Conservation (phyloP, 2,329 filamentous ascomycete species). For the Ophiostoma populinum region DNA sequence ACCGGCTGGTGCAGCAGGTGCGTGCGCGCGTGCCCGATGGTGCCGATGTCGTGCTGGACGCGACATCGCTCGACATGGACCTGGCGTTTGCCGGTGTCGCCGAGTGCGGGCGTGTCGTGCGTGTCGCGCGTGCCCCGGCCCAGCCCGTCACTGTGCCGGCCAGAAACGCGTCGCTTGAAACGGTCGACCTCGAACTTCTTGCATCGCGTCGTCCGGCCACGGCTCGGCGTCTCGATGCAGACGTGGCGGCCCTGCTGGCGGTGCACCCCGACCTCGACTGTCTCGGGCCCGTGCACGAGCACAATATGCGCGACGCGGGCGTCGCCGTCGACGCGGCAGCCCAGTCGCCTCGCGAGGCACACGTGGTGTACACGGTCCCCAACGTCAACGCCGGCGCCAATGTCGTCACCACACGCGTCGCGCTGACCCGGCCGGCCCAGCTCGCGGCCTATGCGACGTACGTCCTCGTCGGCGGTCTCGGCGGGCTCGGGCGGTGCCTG, state of each 20-base stretch:
- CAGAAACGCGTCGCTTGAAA: conserved; percentile 12
- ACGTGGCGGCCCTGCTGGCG: conserved; percentile 6
- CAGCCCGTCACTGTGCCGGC: background rate
- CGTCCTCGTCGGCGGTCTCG: conserved; percentile 37
- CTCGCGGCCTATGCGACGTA: conserved; percentile 24
- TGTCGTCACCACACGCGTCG: conserved; percentile 1
- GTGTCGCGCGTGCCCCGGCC: conserved; percentile 1
- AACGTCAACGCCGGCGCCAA: conserved; percentile 1
- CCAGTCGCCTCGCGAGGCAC: too few species aligned
- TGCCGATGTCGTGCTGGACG: conserved; percentile 29
- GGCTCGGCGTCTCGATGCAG: conserved; percentile 5
- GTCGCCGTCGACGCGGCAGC: too few species aligned
- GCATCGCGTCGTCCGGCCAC: conserved; percentile 1
- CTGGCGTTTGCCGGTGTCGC: conserved; percentile 17
- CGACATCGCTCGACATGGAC: conserved; percentile 21
- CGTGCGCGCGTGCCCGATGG: conserved; percentile 18
- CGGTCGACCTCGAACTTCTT: conserved; percentile 12
- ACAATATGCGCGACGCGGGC: conserved; percentile 7
- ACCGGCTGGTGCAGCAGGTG: conserved; percentile 12
- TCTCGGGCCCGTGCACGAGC: background rate
- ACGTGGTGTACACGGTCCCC: background rate
- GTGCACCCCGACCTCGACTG: conserved; percentile 1
- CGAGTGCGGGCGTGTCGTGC: conserved; percentile 11
- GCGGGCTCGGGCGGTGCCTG: conserved; percentile 37
- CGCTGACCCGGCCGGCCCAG: background rate